Base-by-base conservation (phyloP, 371 early-diverging fungal species). In the Mucor lusitanicus region DNA sequence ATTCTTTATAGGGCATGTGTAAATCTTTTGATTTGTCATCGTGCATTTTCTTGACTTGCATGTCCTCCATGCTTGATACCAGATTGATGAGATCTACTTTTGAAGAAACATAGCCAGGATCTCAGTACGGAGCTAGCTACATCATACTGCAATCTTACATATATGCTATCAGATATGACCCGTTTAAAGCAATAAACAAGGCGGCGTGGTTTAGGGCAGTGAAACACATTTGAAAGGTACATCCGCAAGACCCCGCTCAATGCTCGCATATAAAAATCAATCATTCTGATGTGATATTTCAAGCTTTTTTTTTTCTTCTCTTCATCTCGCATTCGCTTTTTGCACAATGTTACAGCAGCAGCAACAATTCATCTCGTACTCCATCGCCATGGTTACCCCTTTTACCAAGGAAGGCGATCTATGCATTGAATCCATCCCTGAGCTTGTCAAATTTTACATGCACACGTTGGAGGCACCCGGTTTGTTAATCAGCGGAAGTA, bases 341-440 rank as follows among this genome's bases (percentile, higher is more conserved):
- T 11, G 17, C 4, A 9, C 9, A 46, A 46, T 46, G 46, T 46
- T 21, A 19, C 46, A 46, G 19, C 19, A 19, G 2, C 46, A 46
- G 21, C 46, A 46, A 21, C 46, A 46, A 19, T 46, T 46, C 23
- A 46, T 75, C 30, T 66, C 66, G 4, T 75, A 72, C 33, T 67
- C 73, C 3, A 56, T 72, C 9, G 76, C 76, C 2, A 73, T 75
- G 53, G 65, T 75, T 1, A 75, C 76, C 1, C 76, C 76, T 9
- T 75, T 75, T 46, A 72, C 65, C 40, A 13, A 70, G 8, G 64
- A 23, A 17, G 76, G 73, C 11, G 48, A 39, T 23, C 55, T 75
- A 7, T 67, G 70, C 39, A 13, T 48, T 1, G 68, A 37, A 13
- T 46, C 73, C 13, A 68, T 75, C 5, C 70, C 76, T 21, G 54